Percentiles rank a stretch among this genome's conserved stretches.
Evolutionary conservation across 805 yeast species (phyloP).

Genomic region (Saccharomycopsis amapae): DNA sequence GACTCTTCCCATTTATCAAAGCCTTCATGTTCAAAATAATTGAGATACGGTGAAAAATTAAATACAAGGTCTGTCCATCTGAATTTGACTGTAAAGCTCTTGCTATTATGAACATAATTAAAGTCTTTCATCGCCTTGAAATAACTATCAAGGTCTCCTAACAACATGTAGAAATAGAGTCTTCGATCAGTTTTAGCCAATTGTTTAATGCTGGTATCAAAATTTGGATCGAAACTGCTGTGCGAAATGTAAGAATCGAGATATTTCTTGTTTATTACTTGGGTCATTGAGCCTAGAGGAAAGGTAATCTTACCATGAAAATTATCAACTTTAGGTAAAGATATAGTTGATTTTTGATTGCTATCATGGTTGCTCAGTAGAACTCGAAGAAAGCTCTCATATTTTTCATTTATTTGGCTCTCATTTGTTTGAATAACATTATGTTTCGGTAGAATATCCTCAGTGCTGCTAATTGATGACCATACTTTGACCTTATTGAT

Average conservation of each 20-base stretch:
- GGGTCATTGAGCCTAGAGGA: not conserved
- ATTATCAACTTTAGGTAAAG: too few relatives aligned
- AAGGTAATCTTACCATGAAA: not conserved
- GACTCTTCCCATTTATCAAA: slow-evolving; percentile 1
- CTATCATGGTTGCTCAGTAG: too few relatives aligned
- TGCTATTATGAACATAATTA: not conserved
- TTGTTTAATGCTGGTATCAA: slow-evolving; percentile 1
- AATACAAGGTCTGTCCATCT: slow-evolving; percentile 2
- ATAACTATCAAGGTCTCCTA: not conserved
- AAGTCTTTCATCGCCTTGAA: slow-evolving; percentile 1
- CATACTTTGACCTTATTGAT: too few relatives aligned
- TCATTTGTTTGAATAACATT: too few relatives aligned
- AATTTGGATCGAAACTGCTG: not conserved
- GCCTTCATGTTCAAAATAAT: slow-evolving; percentile 3
- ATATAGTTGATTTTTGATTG: too few relatives aligned
- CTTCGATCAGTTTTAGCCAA: slow-evolving; percentile 1
- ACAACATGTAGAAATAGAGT: slow-evolving; percentile 1
- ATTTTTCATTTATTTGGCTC: too few relatives aligned
- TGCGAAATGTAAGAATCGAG: not conserved
- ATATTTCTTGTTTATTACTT: not conserved
- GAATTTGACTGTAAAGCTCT: not conserved
- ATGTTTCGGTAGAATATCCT: too few relatives aligned
- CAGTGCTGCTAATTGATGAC: too few relatives aligned
- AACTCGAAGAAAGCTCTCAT: too few relatives aligned
- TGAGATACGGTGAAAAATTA: not conserved